Conservation (phyloP, 352 stramenopile genomes). For the Phytopythium chamaehyphon region DNA sequence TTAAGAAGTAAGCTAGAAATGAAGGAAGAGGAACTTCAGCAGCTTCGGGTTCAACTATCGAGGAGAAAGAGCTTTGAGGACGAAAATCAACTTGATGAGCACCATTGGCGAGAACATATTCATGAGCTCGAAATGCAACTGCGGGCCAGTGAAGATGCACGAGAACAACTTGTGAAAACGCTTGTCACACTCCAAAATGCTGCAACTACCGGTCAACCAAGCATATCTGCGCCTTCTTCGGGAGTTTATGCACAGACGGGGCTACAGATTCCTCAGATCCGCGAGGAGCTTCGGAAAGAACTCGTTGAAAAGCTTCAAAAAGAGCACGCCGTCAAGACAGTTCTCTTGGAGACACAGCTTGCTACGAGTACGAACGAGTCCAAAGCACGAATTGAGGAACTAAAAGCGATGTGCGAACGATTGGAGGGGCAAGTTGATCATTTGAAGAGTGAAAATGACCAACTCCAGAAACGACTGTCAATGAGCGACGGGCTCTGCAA, state of each 20-base stretch:
- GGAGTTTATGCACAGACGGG: not conserved
- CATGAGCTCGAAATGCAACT: slow-evolving; percentile 40
- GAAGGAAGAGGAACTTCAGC: slow-evolving; percentile 17
- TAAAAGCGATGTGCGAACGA: slow-evolving; percentile 12
- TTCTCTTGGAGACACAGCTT: not conserved
- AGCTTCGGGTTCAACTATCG: slow-evolving; percentile 1
- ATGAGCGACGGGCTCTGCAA: slow-evolving; percentile 26
- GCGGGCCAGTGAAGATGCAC: slow-evolving; percentile 62
- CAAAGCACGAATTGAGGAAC: slow-evolving; percentile 23
- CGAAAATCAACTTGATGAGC: not conserved
- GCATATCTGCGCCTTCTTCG: no score
- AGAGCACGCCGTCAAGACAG: not conserved
- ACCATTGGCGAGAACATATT: slow-evolving; percentile 13
- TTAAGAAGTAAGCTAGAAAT: slow-evolving; percentile 26
- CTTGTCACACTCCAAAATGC: slow-evolving; percentile 40
- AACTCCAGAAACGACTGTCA: slow-evolving; percentile 18
- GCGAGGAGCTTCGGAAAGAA: slow-evolving; percentile 1
- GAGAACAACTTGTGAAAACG: slow-evolving; percentile 51
- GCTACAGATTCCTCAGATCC: not conserved
- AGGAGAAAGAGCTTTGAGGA: not conserved
- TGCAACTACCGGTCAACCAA: not conserved
- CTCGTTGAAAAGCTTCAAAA: not conserved
- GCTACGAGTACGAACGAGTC: slow-evolving; percentile 1
- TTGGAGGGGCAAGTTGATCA: slow-evolving; percentile 21
- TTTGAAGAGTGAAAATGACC: slow-evolving; percentile 29